Evolutionary conservation across 345 rosid species (phyloP), one percentile per base, ranked within the genome.

Genomic region (Ailanthus altissimus): DNA sequence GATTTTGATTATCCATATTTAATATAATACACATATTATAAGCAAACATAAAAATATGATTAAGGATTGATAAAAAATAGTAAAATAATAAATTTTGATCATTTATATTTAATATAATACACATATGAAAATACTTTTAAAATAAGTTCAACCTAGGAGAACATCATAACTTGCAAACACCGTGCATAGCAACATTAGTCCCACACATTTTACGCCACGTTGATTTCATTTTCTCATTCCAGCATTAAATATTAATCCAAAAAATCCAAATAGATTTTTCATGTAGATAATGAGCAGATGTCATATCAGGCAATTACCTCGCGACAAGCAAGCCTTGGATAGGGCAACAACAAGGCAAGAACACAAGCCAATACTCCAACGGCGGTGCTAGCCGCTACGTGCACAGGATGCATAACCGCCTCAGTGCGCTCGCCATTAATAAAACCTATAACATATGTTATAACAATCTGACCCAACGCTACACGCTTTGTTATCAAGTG

Each of bases 381-480:
- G 1, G 89, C 92, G 2, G 99, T 93, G 79, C 96, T 91, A 0
- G 90, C 90, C 0, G 97, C 97, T 5, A 93, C 91, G 58, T 78
- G 91, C 62, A 95, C 64, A 76, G 99, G 90, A 73, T 91, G 94
- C 94, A 89, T 84, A 10, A 93, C 49, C 12, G 91, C 83, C 0
- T 90, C 87, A 36, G 90, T 82, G 26, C 80, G 64, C 20, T 76
- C 92, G 18, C 94, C 90, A 32, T 88, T 84, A 12, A 89, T 87
- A 78, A 67, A 91, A 46, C 81, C 94, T 50, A 86, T 56, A 45
- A 92, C 96, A 62, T 93, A 93, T 3, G 86, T 79, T 15, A 95
- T 64, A 54, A 95, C 94, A 21, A 89, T 88, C 75, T 95, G 99
- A 1, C 99, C 98, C 63, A 93, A 79, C 0, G 96, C 97, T 49